Percentiles rank a stretch among this genome's conserved stretches.
phyloP scores from a whole-genome alignment of 768 basidiomycete genomes.

The Pleurotus pulmonarius region DNA sequence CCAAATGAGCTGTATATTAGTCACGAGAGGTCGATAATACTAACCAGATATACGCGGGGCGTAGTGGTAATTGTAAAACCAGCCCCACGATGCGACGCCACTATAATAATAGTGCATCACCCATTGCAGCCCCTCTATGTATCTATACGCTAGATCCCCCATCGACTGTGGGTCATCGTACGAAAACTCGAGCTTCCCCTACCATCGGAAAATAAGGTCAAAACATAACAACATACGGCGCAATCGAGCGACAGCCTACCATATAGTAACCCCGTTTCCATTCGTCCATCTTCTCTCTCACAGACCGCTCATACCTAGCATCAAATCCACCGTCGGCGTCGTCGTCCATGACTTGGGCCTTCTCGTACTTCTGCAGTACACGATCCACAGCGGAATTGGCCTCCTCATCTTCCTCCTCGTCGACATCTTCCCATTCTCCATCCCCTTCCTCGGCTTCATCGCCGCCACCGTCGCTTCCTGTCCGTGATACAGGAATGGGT shows the following conservation, averaged over 20 bases:
- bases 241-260: constrained; percentile 36
- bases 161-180: constrained; percentile 67
- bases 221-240: not conserved
- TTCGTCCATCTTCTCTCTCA: constrained; percentile 83
- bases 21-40: constrained; percentile 15
- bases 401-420: constrained; percentile 68
- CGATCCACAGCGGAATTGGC: constrained; percentile 70
- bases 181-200: constrained; percentile 87
- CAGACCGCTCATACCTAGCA: constrained; percentile 64
- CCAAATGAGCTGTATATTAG: not conserved
- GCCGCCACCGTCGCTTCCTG: constrained; percentile 26
- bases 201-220: not conserved
- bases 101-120: constrained; percentile 99
- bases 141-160: constrained; percentile 69
- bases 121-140: constrained; percentile 96
- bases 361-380: constrained; percentile 84
- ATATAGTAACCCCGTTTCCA: constrained; percentile 92
- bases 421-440: constrained; percentile 44
- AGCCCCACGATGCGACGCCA: constrained; percentile 96
- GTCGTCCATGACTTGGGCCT: constrained; percentile 72
- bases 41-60: constrained; percentile 93
- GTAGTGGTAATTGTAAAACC: constrained; percentile 99
- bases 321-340: constrained; percentile 77
- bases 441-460: constrained; percentile 48
- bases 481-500: constrained; percentile 18